Percentiles rank a stretch among this genome's conserved stretches.
Conservation (phyloP, 805 yeast species). For the Kuraishia molischiana region DNA sequence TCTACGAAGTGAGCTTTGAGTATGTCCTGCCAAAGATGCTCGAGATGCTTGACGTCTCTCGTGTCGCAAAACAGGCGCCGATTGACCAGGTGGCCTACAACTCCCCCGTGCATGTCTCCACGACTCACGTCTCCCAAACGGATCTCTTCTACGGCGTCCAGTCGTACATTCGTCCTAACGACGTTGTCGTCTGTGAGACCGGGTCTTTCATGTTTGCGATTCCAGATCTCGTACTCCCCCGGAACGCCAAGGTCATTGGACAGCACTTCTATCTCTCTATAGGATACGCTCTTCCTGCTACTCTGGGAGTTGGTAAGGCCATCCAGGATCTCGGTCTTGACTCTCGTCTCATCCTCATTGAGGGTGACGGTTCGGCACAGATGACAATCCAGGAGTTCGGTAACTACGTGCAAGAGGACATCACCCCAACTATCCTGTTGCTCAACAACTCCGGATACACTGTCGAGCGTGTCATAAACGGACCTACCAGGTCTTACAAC, state of each 20-base stretch:
- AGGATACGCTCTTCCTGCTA: conserved; percentile 82
- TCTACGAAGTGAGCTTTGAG: conserved; percentile 34
- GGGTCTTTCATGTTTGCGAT: conserved; percentile 76
- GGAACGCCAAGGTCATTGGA: conserved; percentile 38
- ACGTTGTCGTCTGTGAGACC: conserved; percentile 70
- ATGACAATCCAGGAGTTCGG: conserved; percentile 87
- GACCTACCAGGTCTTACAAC: conserved; percentile 67
- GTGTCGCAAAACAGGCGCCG: conserved; percentile 9
- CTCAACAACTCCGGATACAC: conserved; percentile 86
- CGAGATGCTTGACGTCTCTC: conserved; percentile 20
- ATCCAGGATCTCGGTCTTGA: conserved; percentile 38
- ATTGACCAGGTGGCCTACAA: conserved; percentile 11
- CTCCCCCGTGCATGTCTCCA: conserved; percentile 4
- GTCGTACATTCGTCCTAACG: conserved; percentile 44
- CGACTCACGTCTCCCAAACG: conserved; percentile 36
- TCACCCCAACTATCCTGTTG: conserved; percentile 62
- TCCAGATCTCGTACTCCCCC: conserved; percentile 57
- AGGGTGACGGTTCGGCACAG: conserved; percentile 71
- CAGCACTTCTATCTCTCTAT: conserved; percentile 79
- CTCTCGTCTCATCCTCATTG: conserved; percentile 59
- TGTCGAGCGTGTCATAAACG: conserved; percentile 79
- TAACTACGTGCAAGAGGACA: conserved; percentile 45
- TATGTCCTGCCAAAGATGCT: conserved; percentile 39
- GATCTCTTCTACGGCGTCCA: conserved; percentile 30
- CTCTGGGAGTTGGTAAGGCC: conserved; percentile 76